Percentiles rank a stretch among this genome's conserved stretches.
These are phyloP conservation scores for Phyllosticta ampelicida DNA, from an alignment of 2,329 filamentous ascomycete species.

Conservation along the genomic window DNA sequence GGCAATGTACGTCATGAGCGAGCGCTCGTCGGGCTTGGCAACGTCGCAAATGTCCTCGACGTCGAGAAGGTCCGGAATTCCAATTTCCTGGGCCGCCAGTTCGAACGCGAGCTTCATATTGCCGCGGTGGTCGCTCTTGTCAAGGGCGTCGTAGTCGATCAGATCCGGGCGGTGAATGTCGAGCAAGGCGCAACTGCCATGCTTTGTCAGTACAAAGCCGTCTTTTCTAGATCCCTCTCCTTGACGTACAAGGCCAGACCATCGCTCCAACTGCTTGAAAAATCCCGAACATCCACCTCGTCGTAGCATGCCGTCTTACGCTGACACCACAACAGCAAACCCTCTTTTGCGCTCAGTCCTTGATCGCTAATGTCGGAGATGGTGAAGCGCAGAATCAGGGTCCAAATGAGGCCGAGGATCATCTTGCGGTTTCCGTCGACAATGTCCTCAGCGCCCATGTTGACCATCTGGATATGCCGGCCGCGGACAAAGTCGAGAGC, in stretches of 20 bases:
- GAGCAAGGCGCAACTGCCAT: constrained; percentile 65
- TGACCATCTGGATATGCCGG: constrained; percentile 90
- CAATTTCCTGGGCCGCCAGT: constrained; percentile 90
- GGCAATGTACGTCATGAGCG: constrained; percentile 98
- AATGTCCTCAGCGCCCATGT: constrained; percentile 96
- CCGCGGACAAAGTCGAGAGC: constrained; percentile 88
- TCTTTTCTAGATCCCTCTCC: not conserved
- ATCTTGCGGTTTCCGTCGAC: constrained; percentile 66
- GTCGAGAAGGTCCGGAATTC: constrained; percentile 88
- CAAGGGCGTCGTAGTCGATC: constrained; percentile 90
- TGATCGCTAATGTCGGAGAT: constrained; percentile 98
- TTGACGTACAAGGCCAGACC: constrained; percentile 68
- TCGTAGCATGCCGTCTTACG: constrained; percentile 98
- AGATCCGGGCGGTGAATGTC: constrained; percentile 96
- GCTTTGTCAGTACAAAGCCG: constrained; percentile 1
- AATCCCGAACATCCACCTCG: constrained; percentile 89
- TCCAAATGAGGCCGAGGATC: constrained; percentile 95
- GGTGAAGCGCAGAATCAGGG: constrained; percentile 91
- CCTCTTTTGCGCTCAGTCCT: constrained; percentile 95
- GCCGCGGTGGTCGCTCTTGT: constrained; percentile 86
- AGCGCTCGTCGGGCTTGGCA: constrained; percentile 87
- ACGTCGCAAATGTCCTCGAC: constrained; percentile 98
- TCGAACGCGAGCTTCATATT: constrained; percentile 99
- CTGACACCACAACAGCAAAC: constrained; percentile 91
- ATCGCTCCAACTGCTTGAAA: constrained; percentile 94